Base-by-base conservation (phyloP, 2,329 filamentous ascomycete species). In the Nothophoma quercina region DNA sequence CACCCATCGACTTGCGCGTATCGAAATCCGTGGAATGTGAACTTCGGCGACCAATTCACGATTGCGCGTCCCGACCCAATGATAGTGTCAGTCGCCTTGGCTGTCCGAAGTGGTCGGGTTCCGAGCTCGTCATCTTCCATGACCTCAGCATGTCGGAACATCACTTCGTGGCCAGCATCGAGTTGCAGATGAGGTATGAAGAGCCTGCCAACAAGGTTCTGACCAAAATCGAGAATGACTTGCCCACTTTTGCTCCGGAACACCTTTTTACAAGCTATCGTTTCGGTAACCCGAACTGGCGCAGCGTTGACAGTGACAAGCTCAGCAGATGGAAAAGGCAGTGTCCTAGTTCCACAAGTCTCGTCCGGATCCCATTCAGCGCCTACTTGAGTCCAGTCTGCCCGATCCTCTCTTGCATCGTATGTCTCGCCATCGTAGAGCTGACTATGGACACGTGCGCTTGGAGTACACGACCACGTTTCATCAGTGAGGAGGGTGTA, bases 361-460 rank as follows among this genome's bases (percentile, higher is more conserved):
- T n/a, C n/a, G n/a, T n/a, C n/a, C n/a, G n/a, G n/a, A n/a, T n/a
- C 12, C 12, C 7, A 26, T 16, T 25, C 35, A 1, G 19, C 86
- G 21, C 86, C 53, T 5, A 79, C 65, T 0, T 58, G 33, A 36
- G 50, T 35, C 39, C 39, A 72, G 1, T 65, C 6, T 58, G 23
- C 3, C 58, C 26, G 3, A 66, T 74, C 62, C 59, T 72, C 53
- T 67, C 67, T 63, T 0, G 71, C 69, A 58, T 84, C 80, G 49
- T 79, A 84, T 0, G 70, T 60, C 41, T 85, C 82, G 8, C 83
- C 83, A 54, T 83, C 74, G 46, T 83, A 84, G 2, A 84, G 73
- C 25, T 81, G n/a, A n/a, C n/a, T n/a, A n/a, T n/a, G n/a, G n/a
- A n/a, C n/a, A n/a, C n/a, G n/a, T n/a, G n/a, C n/a, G n/a, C n/a